Evolutionary conservation across 805 yeast genomes (phyloP).

Genomic region (Kazachstania martiniae): DNA sequence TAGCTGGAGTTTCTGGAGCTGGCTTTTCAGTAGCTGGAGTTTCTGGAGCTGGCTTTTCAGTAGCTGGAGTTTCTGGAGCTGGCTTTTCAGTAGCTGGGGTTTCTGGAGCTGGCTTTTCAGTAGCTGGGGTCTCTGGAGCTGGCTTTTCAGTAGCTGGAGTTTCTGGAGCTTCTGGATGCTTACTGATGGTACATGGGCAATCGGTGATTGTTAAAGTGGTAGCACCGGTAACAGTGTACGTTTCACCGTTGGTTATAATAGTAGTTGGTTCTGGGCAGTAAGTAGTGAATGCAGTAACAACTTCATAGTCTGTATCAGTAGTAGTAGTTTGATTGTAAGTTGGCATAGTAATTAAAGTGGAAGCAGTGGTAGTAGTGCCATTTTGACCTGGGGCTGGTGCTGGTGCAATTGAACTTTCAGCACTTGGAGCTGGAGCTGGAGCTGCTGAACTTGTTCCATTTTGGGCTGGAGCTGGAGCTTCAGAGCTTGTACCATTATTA

Average conservation of each 20-base stretch:
- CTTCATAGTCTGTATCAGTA: constrained; percentile 18
- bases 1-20: constrained; percentile 4
- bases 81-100: constrained; percentile 4
- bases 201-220: constrained; percentile 79
- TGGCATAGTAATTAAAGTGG: constrained; percentile 5
- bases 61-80: constrained; percentile 9
- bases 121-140: constrained; percentile 3
- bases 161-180: constrained; percentile 5
- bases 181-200: constrained; percentile 63
- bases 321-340: constrained; percentile 1
- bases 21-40: constrained; percentile 4
- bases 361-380: constrained; percentile 1
- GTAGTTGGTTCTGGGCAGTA: constrained; percentile 73
- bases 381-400: not conserved
- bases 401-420: too few species aligned
- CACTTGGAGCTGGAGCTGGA: constrained; percentile 1
- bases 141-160: constrained; percentile 1
- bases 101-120: constrained; percentile 8
- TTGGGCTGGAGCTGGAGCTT: not conserved
- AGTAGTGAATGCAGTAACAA: constrained; percentile 63
- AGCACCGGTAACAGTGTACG: constrained; percentile 65
- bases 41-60: constrained; percentile 6
- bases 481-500: not conserved
- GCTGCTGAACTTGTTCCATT: too few species aligned
- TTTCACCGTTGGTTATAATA: constrained; percentile 50